A percentile compares a stretch with the other conserved stretches of the same genome.
Evolutionary conservation across 352 stramenopile genomes (phyloP).

Genomic region (Pythium plurisporium): DNA sequence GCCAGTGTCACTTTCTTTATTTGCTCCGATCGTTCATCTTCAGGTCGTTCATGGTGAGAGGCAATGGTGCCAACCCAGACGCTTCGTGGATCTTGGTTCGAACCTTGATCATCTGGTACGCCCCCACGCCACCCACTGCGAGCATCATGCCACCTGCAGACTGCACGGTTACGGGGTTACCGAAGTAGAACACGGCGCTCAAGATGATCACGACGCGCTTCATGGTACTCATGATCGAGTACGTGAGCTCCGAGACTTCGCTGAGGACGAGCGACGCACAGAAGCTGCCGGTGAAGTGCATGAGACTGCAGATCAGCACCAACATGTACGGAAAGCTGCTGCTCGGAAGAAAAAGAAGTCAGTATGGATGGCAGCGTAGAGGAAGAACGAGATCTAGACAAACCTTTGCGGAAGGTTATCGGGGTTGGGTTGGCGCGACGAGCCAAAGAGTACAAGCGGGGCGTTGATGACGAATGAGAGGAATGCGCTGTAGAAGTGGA

Average conservation of each 20-base stretch:
- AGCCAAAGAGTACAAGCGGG: conserved; percentile 61
- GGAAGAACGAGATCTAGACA: background rate
- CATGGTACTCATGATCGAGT: conserved; percentile 90
- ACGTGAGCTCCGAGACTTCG: conserved; percentile 84
- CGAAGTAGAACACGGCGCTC: conserved; percentile 82
- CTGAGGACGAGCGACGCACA: conserved; percentile 78
- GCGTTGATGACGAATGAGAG: conserved; percentile 83
- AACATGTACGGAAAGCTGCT: conserved; percentile 68
- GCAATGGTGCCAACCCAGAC: conserved; percentile 33
- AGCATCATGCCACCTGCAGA: conserved; percentile 72
- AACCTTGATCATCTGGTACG: conserved; percentile 80
- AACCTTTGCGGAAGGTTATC: conserved; percentile 51
- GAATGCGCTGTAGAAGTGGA: conserved; percentile 85
- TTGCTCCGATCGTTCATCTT: conserved; percentile 20
- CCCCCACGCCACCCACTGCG: conserved; percentile 62
- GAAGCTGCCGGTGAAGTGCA: conserved; percentile 81
- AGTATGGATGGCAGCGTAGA: background rate
- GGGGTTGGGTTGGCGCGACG: conserved; percentile 30
- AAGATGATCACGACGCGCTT: conserved; percentile 87
- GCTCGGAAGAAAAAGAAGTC: background rate
- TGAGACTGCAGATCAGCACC: conserved; percentile 73
- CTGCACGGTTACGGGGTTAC: conserved; percentile 65
- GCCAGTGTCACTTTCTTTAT: background rate
- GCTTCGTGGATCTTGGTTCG: conserved; percentile 37
- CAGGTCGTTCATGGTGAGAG: conserved; percentile 41